Percentiles rank a stretch among this genome's conserved stretches.
Evolutionary conservation across 2,329 filamentous ascomycete species (phyloP).

Genomic region (Aspergillus bombycis): DNA sequence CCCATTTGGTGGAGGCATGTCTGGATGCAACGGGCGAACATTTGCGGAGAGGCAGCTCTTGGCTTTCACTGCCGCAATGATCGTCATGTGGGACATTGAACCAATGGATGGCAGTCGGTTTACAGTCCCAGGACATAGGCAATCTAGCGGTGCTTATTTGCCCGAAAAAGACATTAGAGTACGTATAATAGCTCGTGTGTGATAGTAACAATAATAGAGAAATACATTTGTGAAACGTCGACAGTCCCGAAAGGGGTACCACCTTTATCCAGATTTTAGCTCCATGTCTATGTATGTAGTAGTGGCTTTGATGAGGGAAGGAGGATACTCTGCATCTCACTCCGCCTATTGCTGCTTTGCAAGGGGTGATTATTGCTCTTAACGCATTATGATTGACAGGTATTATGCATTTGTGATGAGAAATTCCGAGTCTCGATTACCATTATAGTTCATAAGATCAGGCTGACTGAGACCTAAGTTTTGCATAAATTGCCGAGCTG

Average conservation of each 20-base stretch:
- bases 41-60: slow-evolving; percentile 57
- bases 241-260: not conserved
- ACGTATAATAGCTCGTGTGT: slow-evolving; percentile 51
- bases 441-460: not conserved
- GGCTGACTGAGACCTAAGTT: not conserved
- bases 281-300: not conserved
- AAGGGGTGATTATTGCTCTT: not conserved
- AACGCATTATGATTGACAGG: not conserved
- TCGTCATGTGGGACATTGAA: slow-evolving; percentile 61
- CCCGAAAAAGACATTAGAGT: slow-evolving; percentile 59
- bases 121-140: slow-evolving; percentile 54
- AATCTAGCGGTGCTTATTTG: slow-evolving; percentile 53
- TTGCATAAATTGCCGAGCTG: not conserved
- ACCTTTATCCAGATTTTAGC: not conserved
- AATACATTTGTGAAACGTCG: not conserved
- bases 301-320: not conserved
- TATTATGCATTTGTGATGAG: not conserved
- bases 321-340: not conserved
- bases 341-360: no score
- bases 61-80: slow-evolving; percentile 54
- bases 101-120: slow-evolving; percentile 50
- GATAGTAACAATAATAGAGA: slow-evolving; percentile 3
- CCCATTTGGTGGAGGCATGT: slow-evolving; percentile 53
- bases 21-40: slow-evolving; percentile 54
- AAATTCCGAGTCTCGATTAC: not conserved